Percentiles rank a stretch among this genome's conserved stretches.
Conservation (phyloP, 305 asterid species). For the Solanum chacoense region DNA sequence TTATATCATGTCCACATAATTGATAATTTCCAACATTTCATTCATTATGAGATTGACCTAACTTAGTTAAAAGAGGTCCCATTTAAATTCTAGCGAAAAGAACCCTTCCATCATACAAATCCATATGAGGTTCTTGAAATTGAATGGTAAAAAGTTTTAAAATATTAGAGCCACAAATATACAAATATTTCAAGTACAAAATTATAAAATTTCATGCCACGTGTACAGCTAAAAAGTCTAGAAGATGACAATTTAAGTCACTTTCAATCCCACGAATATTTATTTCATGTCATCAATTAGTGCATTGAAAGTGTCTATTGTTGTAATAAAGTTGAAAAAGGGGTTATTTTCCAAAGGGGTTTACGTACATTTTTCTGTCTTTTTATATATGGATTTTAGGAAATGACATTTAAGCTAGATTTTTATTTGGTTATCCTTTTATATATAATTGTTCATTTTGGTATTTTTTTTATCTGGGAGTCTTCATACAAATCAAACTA, state of each 20-base stretch:
- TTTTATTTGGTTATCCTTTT: background rate
- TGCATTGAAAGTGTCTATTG: background rate
- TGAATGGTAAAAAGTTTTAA: background rate
- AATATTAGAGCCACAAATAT: slow-evolving; percentile 16
- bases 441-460: background rate
- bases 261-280: background rate
- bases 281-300: background rate
- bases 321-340: background rate
- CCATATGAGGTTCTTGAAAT: slow-evolving; percentile 9
- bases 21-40: background rate
- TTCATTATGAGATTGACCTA: slow-evolving; percentile 19
- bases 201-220: slow-evolving; percentile 3
- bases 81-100: background rate
- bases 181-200: background rate
- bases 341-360: background rate
- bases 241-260: background rate
- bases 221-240: background rate
- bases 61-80: slow-evolving; percentile 6
- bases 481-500: background rate
- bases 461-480: too few relatives aligned
- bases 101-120: slow-evolving; percentile 10
- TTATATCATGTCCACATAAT: background rate
- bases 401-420: background rate
- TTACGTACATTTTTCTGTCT: background rate
- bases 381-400: background rate